These are phyloP conservation scores for Tolypocladium amazonense DNA, from an alignment of 2,329 filamentous ascomycete genomes.

Conservation along the genomic window DNA sequence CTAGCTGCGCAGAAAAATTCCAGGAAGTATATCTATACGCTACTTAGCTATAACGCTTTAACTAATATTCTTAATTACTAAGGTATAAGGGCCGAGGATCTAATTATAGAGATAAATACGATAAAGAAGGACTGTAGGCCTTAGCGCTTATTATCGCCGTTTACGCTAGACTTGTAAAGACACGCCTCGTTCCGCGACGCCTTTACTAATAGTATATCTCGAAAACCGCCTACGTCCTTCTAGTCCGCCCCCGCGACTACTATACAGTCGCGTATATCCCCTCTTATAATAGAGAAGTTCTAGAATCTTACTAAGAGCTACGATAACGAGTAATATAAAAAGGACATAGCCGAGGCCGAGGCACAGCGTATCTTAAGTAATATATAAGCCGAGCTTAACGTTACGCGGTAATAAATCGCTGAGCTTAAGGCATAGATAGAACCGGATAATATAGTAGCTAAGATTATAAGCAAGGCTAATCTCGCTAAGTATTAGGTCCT, in stretches of 20 bases:
- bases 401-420: conserved; percentile 46
- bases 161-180: conserved; percentile 49
- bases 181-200: conserved; percentile 43
- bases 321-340: conserved; percentile 66
- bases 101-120: conserved; percentile 68
- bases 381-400: conserved; percentile 56
- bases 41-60: conserved; percentile 69
- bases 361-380: conserved; percentile 56
- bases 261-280: conserved; percentile 58
- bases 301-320: conserved; percentile 59
- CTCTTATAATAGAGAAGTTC: conserved; percentile 61
- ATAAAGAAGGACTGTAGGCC: conserved; percentile 55
- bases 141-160: conserved; percentile 67
- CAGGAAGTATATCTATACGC: conserved; percentile 75
- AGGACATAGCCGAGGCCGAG: conserved; percentile 58
- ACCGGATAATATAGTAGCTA: conserved; percentile 40
- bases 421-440: conserved; percentile 47
- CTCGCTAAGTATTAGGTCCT: conserved; percentile 36
- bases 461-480: conserved; percentile 40
- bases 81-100: conserved; percentile 73
- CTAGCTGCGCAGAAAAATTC: conserved; percentile 72
- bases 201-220: conserved; percentile 28
- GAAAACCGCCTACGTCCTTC: conserved; percentile 32
- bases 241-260: conserved; percentile 57
- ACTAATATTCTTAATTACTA: conserved; percentile 75